A percentile compares a stretch with the other conserved stretches of the same genome.
Evolutionary conservation across 192 early-diverging fungal genomes (phyloP).

Genomic region (Jimgerdemannia lactiflua): DNA sequence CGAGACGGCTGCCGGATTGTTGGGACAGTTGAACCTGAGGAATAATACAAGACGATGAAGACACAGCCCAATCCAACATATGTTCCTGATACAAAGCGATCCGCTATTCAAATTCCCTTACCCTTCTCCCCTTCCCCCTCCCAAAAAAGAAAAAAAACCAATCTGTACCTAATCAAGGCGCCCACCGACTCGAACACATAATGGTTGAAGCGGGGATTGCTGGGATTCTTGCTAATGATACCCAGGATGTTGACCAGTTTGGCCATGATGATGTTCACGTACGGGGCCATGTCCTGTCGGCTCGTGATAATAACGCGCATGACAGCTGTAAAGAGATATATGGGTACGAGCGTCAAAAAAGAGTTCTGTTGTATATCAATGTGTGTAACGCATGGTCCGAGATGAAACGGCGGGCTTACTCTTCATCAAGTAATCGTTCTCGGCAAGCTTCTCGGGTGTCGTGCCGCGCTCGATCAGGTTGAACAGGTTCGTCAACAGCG

Average conservation of each 20-base stretch:
- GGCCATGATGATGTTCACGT: slow-evolving; percentile 67
- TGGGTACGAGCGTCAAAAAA: not conserved
- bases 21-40: slow-evolving; percentile 74
- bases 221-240: slow-evolving; percentile 90
- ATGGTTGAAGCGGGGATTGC: slow-evolving; percentile 98
- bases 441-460: slow-evolving; percentile 90
- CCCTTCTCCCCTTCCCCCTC: too few species aligned
- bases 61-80: too few species aligned
- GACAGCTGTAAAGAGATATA: slow-evolving; percentile 42
- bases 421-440: slow-evolving; percentile 97
- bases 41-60: not conserved
- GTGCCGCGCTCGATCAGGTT: slow-evolving; percentile 69
- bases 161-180: slow-evolving; percentile 65
- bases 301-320: slow-evolving; percentile 84
- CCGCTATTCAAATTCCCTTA: too few species aligned
- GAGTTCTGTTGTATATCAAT: too few species aligned
- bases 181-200: slow-evolving; percentile 94
- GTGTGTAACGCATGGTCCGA: too few species aligned
- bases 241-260: slow-evolving; percentile 77
- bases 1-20: slow-evolving; percentile 60
- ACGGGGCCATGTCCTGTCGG: slow-evolving; percentile 69
- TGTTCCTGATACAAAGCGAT: not conserved
- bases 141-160: not conserved
- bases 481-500: slow-evolving; percentile 73
- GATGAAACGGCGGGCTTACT: slow-evolving; percentile 30